Base-by-base conservation (phyloP, 2,329 filamentous ascomycete species). In the Arthrobotrys sinensis region DNA sequence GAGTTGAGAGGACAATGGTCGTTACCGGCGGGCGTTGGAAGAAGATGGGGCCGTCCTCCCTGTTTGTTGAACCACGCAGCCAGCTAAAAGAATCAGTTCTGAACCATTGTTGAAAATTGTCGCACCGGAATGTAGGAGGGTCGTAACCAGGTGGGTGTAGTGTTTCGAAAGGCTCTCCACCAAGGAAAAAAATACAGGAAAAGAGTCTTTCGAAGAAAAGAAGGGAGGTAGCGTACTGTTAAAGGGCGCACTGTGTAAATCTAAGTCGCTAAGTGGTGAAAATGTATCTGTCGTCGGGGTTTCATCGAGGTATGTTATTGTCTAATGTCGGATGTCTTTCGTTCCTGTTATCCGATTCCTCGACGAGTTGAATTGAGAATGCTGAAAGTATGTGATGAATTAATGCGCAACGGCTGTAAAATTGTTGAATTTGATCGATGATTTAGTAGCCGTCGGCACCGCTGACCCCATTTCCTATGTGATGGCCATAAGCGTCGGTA, bases 401-500 rank as follows among this genome's bases (percentile, higher is more conserved):
- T 14, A 48, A 45, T 66, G 14, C 10, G 38, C 19, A 55, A 45
- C 21, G 57, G 48, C 19, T 72, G 62, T 46, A 63, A 50, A 6
- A 53, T 66, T 10, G 53, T 40, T 21, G 28, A 64, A 16, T 53
- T 40, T 50, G 52, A 4, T 63, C 67, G 60, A 65, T 21, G 45
- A 46, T 66, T 66, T 78, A 78, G 50, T 78, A 78, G 52, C 67
- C 46, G 38, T 78, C 75, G 19, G 75, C 75, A 65, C 75, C 75
- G 75, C 75, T 78, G 75, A 78, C 75, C 38, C 75, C 75, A 78
- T 78, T 78, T 64, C 75, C 75, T 78, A 78, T 78, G 55, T 60
- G 55, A 71, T 78, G 75, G 55, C 75, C 75, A 52, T 72, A 78
- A 50, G 73, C 66, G 36, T 78, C 75, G 43, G 67, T 24, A 68